These are phyloP conservation scores for Kazachstania sp. DNA, from an alignment of 1,139 yeast genomes.

Conservation along the genomic window DNA sequence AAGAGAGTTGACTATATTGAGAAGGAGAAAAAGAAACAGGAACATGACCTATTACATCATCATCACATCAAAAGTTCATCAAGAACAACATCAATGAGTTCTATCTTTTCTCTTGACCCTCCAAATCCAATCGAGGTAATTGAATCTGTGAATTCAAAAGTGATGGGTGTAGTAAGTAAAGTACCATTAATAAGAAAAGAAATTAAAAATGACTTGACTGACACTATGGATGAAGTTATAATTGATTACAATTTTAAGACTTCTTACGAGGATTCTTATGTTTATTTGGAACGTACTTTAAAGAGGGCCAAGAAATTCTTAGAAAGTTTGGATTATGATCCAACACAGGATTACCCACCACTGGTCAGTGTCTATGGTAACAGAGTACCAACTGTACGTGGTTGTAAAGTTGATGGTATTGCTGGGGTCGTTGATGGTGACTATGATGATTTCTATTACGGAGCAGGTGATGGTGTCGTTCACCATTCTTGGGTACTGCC, in stretches of 20 bases:
- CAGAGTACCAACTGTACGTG: slow-evolving; percentile 70
- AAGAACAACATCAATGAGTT: background rate
- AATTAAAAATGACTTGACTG: slow-evolving; percentile 7
- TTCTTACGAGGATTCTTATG: slow-evolving; percentile 54
- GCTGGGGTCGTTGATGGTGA: slow-evolving; percentile 62
- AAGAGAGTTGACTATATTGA: slow-evolving; percentile 24
- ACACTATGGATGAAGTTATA: slow-evolving; percentile 6
- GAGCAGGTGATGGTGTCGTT: slow-evolving; percentile 91
- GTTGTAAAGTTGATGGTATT: slow-evolving; percentile 10
- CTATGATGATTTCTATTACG: slow-evolving; percentile 69
- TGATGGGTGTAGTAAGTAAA: slow-evolving; percentile 8
- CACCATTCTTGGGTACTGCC: slow-evolving; percentile 81
- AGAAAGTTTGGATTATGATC: slow-evolving; percentile 47
- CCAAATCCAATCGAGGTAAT: slow-evolving; percentile 1
- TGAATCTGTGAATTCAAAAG: slow-evolving; percentile 5
- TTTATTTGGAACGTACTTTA: slow-evolving; percentile 56
- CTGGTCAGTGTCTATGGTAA: slow-evolving; percentile 74
- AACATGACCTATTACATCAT: background rate
- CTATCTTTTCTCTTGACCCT: slow-evolving; percentile 2
- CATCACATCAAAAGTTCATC: background rate
- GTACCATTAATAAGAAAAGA: slow-evolving; percentile 9
- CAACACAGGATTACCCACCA: slow-evolving; percentile 60
- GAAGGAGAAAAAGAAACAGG: slow-evolving; percentile 3
- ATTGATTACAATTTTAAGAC: slow-evolving; percentile 20
- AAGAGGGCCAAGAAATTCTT: slow-evolving; percentile 51